Conservation (phyloP, 2,329 filamentous ascomycete genomes). For the Talaromyces sp. region DNA sequence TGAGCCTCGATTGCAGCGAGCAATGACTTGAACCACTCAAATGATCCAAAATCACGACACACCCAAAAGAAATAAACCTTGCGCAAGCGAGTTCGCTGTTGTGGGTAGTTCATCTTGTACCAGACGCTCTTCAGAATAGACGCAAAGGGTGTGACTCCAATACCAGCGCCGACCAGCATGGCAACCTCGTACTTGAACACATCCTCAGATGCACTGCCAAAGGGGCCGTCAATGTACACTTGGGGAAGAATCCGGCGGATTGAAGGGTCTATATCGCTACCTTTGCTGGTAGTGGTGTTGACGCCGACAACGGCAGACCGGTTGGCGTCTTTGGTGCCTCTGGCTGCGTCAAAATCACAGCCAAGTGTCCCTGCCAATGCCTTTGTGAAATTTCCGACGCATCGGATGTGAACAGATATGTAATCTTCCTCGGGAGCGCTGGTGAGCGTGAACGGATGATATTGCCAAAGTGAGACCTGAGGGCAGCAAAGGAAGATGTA, state of each 20-base stretch:
- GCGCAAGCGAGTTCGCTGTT: slow-evolving; percentile 66
- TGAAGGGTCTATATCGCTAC: slow-evolving; percentile 53
- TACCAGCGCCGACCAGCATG: slow-evolving; percentile 46
- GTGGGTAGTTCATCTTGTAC: slow-evolving; percentile 87
- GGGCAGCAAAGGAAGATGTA: slow-evolving; percentile 89
- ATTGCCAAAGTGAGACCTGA: slow-evolving; percentile 80
- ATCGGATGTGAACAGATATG: slow-evolving; percentile 78
- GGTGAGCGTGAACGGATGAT: slow-evolving; percentile 80
- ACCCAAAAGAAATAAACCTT: slow-evolving; percentile 96
- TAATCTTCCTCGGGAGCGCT: slow-evolving; percentile 86
- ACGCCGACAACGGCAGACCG: slow-evolving; percentile 64
- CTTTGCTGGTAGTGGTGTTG: slow-evolving; percentile 30
- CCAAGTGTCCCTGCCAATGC: slow-evolving; percentile 64
- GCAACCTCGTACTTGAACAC: slow-evolving; percentile 61
- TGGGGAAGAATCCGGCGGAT: slow-evolving; percentile 69
- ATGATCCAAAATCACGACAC: slow-evolving; percentile 78
- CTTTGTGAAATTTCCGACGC: slow-evolving; percentile 76
- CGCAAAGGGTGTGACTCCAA: slow-evolving; percentile 48
- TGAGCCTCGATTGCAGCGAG: slow-evolving; percentile 80
- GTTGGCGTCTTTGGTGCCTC: slow-evolving; percentile 21
- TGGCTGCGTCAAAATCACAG: slow-evolving; percentile 59
- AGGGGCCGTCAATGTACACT: slow-evolving; percentile 78
- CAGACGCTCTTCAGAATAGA: slow-evolving; percentile 72
- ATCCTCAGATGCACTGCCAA: slow-evolving; percentile 79
- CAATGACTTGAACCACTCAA: slow-evolving; percentile 84